Base-by-base conservation (phyloP, 2,329 filamentous ascomycete genomes). In the Macrophomina phaseolina region DNA sequence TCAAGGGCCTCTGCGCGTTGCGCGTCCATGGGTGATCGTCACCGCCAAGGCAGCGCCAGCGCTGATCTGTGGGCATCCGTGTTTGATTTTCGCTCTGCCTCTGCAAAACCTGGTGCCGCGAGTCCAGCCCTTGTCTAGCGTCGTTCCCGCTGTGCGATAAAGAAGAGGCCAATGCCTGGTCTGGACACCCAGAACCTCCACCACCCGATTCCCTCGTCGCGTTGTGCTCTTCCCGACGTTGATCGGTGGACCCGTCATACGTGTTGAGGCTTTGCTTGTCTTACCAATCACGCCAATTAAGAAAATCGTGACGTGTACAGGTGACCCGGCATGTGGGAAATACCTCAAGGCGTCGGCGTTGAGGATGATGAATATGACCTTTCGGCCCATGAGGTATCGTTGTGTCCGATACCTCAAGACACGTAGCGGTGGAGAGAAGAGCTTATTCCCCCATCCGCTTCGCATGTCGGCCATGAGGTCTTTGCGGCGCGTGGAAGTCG, bases 1-100 rank as follows among this genome's bases (percentile, higher is more conserved):
- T 51, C 58, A 49, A 62, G 30, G 58, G 30, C n/a, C 30, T 36
- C n/a, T 36, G 16, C 23, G 16, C 8, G 58, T 49, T 62, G 58
- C 58, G 58, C 46, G 58, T 62, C 36, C 58, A 61, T 48, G 42
- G 34, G 45, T 38, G 58, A 62, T 62, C 58, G n/a, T 49, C 58
- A 14, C 45, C 42, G 42, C 42, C 56, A 61, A 61, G 56, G 28
- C 28, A 42, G 23, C 49, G 42, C n/a, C 58, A 38, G 45, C 18
- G 58, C 30, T 49, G 58, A 62, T 62, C 58, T 62, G 56, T 61
- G 56, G 42, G 42, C 28, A 48, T 46, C 42, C 14, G 30, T 14
- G 42, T 62, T 49, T 62, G 30, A 62, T 62, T 62, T 61, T 40
- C 40, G 16, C 56, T 48, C 56, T 34, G 11, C 14, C 28, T 34